phyloP scores from a whole-genome alignment of 2,329 filamentous ascomycete species.

The Dothiorella sarmentorum region DNA sequence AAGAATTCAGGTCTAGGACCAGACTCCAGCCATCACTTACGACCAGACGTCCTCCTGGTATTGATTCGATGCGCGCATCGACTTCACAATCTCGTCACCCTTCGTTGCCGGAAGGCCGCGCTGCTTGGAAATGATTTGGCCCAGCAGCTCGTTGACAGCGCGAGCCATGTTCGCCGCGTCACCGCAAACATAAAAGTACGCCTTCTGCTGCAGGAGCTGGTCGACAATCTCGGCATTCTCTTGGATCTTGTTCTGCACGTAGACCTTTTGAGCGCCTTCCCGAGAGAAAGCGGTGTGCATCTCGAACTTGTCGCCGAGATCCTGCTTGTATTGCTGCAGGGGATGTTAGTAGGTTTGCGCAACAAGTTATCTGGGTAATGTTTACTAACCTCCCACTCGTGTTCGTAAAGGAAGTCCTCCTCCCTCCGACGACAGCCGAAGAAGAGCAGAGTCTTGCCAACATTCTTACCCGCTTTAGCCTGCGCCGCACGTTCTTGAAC shows the following conservation, averaged over 20 bases:
- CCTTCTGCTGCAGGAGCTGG: conserved; percentile 78
- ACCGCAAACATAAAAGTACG: conserved; percentile 97
- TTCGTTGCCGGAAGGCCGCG: conserved; percentile 79
- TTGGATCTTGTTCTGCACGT: conserved; percentile 89
- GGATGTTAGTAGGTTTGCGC: conserved; percentile 27
- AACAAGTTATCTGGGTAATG: conserved; percentile 19
- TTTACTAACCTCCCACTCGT: conserved; percentile 85
- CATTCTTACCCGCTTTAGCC: conserved; percentile 72
- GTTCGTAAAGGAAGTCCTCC: conserved; percentile 91
- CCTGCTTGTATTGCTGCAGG: conserved; percentile 72
- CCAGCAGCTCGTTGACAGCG: conserved; percentile 84
- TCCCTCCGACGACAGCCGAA: conserved; percentile 83
- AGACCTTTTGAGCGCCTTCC: conserved; percentile 82
- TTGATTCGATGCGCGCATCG: conserved; percentile 89
- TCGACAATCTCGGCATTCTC: conserved; percentile 82
- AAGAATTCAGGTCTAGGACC: conserved; percentile 7
- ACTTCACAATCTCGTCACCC: conserved; percentile 94
- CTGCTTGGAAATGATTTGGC: conserved; percentile 80
- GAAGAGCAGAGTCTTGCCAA: conserved; percentile 87
- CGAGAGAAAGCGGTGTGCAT: conserved; percentile 95
- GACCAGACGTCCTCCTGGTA: conserved; percentile 85
- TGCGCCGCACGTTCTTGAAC: conserved; percentile 88
- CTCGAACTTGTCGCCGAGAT: conserved; percentile 83
- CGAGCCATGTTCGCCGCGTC: conserved; percentile 97
- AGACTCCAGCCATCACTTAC: conserved; percentile 31